phyloP scores from a whole-genome alignment of 2,329 filamentous ascomycete genomes.

The Beauveria rudraprayagi region DNA sequence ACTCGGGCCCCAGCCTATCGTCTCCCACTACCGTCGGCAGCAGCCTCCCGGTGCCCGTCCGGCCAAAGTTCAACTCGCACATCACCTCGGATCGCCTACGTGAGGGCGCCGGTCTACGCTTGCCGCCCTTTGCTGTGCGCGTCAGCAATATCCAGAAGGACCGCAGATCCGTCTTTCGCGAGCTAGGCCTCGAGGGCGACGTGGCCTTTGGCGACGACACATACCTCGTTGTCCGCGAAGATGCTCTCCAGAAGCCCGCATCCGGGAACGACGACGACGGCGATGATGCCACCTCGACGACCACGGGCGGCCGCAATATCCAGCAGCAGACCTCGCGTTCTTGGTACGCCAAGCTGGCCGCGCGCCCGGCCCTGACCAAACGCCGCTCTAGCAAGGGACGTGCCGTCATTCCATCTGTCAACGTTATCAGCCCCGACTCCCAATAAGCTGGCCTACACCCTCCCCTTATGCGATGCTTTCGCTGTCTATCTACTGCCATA shows the following conservation, averaged over 20 bases:
- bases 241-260: background rate
- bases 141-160: conserved; percentile 39
- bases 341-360: conserved; percentile 38
- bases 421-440: background rate
- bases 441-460: background rate
- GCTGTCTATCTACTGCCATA: background rate
- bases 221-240: conserved; percentile 6
- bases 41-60: conserved; percentile 18
- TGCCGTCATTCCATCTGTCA: conserved; percentile 31
- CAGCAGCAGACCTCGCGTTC: conserved; percentile 18
- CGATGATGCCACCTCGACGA: background rate
- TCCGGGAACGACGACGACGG: background rate
- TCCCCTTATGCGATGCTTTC: background rate
- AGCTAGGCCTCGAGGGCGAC: conserved; percentile 38
- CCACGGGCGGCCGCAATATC: background rate
- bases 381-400: conserved; percentile 35
- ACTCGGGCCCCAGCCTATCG: conserved; percentile 1
- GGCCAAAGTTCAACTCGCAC: conserved; percentile 43
- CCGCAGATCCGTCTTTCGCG: conserved; percentile 44
- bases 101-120: conserved; percentile 34
- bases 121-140: conserved; percentile 32
- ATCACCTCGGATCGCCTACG: conserved; percentile 43
- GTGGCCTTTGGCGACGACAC: conserved; percentile 13
- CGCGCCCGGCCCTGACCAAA: conserved; percentile 30
- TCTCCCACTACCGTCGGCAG: conserved; percentile 3